Conservation (phyloP, 108 stramenopile genomes). For the Hondaea fermentalgiana region DNA sequence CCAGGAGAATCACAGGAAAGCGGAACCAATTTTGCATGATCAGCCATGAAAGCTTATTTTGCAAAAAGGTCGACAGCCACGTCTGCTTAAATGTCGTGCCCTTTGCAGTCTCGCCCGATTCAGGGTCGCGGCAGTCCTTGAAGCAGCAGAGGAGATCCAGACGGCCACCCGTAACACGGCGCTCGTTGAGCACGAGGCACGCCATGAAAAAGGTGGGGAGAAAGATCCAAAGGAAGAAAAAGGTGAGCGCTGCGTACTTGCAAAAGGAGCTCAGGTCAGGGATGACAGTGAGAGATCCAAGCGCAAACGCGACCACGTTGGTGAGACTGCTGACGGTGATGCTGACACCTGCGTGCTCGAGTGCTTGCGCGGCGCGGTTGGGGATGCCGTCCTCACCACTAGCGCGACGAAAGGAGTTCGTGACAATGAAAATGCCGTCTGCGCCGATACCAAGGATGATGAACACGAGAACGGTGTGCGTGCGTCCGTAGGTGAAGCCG, state of each 20-base stretch:
- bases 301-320: constrained; percentile 21
- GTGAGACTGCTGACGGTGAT: constrained; percentile 21
- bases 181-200: background rate
- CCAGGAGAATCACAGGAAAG: background rate
- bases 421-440: constrained; percentile 13
- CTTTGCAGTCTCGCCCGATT: background rate
- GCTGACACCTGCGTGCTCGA: constrained; percentile 17
- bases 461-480: background rate
- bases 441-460: constrained; percentile 15
- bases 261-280: constrained; percentile 19
- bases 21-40: background rate
- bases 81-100: background rate
- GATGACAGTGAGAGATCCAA: constrained; percentile 9
- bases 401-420: background rate
- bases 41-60: background rate
- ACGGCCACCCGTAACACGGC: background rate
- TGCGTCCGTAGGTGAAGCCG: background rate
- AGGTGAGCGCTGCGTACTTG: constrained; percentile 10
- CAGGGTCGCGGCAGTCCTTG: background rate
- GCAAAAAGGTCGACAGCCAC: background rate
- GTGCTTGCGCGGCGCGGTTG: background rate
- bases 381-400: background rate
- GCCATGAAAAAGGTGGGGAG: constrained; percentile 17
- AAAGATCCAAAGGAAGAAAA: constrained; percentile 8
- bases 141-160: background rate